These are phyloP conservation scores for Penicillium crystallinum DNA, from an alignment of 495 filamentous ascomycete genomes.

Conservation along the genomic window DNA sequence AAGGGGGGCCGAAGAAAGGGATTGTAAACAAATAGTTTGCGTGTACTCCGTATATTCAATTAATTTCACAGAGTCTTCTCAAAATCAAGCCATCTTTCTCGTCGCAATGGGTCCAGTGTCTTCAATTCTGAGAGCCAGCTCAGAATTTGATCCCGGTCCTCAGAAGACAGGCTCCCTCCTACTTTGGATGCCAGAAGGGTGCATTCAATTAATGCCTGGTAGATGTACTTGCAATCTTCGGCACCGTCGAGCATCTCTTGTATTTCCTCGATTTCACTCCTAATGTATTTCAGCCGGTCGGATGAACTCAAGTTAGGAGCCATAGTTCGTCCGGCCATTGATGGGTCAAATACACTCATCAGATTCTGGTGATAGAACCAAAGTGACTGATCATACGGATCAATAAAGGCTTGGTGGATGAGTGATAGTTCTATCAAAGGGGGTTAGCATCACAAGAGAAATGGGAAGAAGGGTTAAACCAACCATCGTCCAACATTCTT, in stretches of 20 bases:
- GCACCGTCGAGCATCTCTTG: conserved; percentile 70
- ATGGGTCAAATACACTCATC: conserved; percentile 57
- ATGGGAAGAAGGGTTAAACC: conserved; percentile 10
- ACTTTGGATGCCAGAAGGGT: conserved; percentile 34
- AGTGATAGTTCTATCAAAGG: conserved; percentile 58
- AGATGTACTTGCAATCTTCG: conserved; percentile 73
- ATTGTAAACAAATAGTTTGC: not conserved
- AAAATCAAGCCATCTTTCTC: conserved; percentile 63
- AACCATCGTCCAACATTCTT: conserved; percentile 69
- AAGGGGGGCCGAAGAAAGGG: no score
- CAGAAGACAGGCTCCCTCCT: conserved; percentile 25
- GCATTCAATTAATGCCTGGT: conserved; percentile 68
- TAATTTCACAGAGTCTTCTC: conserved; percentile 33
- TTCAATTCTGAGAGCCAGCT: conserved; percentile 61
- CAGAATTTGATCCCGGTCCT: conserved; percentile 42
- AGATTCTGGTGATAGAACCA: conserved; percentile 95
- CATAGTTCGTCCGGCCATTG: conserved; percentile 49
- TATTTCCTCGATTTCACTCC: conserved; percentile 60
- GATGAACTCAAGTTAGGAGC: conserved; percentile 54
- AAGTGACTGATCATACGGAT: conserved; percentile 84
- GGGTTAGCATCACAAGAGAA: conserved; percentile 1
- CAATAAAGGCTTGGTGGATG: conserved; percentile 73
- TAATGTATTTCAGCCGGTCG: conserved; percentile 62
- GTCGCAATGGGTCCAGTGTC: conserved; percentile 64
- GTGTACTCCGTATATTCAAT: not conserved